Evolutionary conservation across 805 yeast genomes (phyloP).

Genomic region (Yamadazyma scolyti): DNA sequence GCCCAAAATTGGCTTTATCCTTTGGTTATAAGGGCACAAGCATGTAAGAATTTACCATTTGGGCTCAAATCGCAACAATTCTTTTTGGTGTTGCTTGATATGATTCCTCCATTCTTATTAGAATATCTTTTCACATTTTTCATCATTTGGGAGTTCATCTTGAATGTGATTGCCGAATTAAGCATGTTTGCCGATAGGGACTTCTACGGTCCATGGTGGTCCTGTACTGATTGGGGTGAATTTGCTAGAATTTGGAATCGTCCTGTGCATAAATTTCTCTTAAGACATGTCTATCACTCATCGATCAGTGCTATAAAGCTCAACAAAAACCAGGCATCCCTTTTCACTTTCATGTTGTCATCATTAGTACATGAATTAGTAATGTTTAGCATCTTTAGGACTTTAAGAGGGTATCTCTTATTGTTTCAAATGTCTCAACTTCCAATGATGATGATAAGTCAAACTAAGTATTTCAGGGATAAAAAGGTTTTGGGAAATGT

Average conservation of each 20-base stretch:
- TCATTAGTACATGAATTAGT: conserved; percentile 85
- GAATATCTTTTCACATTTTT: conserved; percentile 78
- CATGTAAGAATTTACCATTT: conserved; percentile 49
- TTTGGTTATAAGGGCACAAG: conserved; percentile 55
- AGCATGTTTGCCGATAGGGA: conserved; percentile 85
- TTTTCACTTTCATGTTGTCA: conserved; percentile 75
- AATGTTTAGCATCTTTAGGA: conserved; percentile 83
- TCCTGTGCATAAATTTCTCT: conserved; percentile 85
- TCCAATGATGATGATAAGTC: conserved; percentile 67
- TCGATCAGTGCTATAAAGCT: conserved; percentile 73
- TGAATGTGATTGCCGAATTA: conserved; percentile 86
- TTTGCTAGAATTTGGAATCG: conserved; percentile 92
- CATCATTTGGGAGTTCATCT: conserved; percentile 92
- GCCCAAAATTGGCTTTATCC: conserved; percentile 80
- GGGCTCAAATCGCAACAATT: conserved; percentile 42
- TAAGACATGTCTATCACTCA: conserved; percentile 92
- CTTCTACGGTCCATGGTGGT: conserved; percentile 98
- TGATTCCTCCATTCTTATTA: conserved; percentile 75
- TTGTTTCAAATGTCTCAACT: conserved; percentile 83
- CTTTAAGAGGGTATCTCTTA: conserved; percentile 75
- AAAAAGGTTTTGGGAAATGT: conserved; percentile 67
- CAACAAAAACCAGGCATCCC: conserved; percentile 64
- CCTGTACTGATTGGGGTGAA: conserved; percentile 88
- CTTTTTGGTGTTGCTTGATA: conserved; percentile 61
- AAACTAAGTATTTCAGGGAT: conserved; percentile 53